Base-by-base conservation (phyloP, 345 rosid species). In the Isatis tinctoria region DNA sequence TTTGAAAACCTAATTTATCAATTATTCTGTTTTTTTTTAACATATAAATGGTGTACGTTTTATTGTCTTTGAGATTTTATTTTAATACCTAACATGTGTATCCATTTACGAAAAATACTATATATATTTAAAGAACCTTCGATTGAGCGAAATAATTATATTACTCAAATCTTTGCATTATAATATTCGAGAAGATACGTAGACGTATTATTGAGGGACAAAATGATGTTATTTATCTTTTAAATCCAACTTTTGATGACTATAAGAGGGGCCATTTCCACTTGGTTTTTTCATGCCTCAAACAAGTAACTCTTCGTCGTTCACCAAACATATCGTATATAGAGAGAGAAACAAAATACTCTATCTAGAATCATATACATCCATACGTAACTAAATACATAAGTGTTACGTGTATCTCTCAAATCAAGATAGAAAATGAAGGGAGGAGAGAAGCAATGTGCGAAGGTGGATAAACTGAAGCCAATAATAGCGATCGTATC, bases 401-500 rank as follows among this genome's bases (percentile, higher is more conserved):
- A 62, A 39, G 76, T 72, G 16, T 22, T 52, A 52, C 27, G 44
- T 18, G 33, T 16, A 16, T 27, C 22, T 70, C 47, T 44, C 43
- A 18, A 37, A 9, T 32, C 5, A 70, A 51, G 52, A 14, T 36
- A 56, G 4, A 65, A 41, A 51, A 77, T 72, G 77, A 78, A 71
- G 28, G 73, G 69, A 77, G 81, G 39, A 18, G 68, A 66, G 13
- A 71, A 65, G 35, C 63, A 66, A 65, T 3, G 59, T 65, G 73
- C 76, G 3, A 74, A 36, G 17, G 3, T 83, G 10, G 77, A 69
- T 45, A 89, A 81, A 48, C 10, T 61, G 39, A 93, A 93, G 57
- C 97, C 96, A 28, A 90, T 83, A 75, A n/a, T 91, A 67, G 96
- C 93, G 3, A 90, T 94, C 11, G 51, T 90, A 67, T 90, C 86